phyloP scores from a whole-genome alignment of 2,329 filamentous ascomycete species.

The Epichloe scottii region DNA sequence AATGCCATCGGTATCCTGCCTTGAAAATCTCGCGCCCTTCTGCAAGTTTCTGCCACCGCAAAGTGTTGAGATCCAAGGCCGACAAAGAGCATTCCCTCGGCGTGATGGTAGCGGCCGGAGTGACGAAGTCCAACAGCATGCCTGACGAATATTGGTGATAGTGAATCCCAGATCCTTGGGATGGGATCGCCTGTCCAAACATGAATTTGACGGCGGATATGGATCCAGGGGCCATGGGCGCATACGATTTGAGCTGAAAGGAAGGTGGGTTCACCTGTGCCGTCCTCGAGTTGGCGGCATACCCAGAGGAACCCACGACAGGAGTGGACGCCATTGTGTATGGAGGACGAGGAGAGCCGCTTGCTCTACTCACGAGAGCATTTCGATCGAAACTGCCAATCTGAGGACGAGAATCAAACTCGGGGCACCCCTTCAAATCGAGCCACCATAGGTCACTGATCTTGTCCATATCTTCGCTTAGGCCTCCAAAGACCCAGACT shows the following conservation, averaged over 20 bases:
- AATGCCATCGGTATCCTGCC: conserved; percentile 90
- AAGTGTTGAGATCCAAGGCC: conserved; percentile 70
- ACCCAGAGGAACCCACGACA: conserved; percentile 47
- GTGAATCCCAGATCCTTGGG: conserved; percentile 81
- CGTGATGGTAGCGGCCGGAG: conserved; percentile 76
- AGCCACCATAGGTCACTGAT: conserved; percentile 96
- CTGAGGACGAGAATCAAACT: conserved; percentile 60
- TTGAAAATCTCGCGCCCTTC: conserved; percentile 92
- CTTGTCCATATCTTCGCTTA: conserved; percentile 95
- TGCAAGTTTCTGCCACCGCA: conserved; percentile 90
- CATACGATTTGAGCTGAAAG: conserved; percentile 57
- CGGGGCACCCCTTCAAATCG: conserved; percentile 80
- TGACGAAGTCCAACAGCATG: conserved; percentile 85
- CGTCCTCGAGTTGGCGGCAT: conserved; percentile 55
- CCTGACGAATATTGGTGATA: conserved; percentile 94
- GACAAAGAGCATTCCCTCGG: conserved; percentile 83
- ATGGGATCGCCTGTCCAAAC: conserved; percentile 66
- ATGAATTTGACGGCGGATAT: conserved; percentile 87
- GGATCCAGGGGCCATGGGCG: conserved; percentile 74
- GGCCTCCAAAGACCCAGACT: conserved; percentile 91
- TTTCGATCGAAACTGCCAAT: conserved; percentile 39
- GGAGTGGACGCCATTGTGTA: conserved; percentile 38
- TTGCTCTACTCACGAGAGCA: conserved; percentile 25
- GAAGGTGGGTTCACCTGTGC: conserved; percentile 55
- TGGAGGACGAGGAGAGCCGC: conserved; percentile 37